Evolutionary conservation across 176 grass and related monocot genomes (phyloP), one percentile per base, ranked within the genome.

Genomic region (Dactylis glomerata): DNA sequence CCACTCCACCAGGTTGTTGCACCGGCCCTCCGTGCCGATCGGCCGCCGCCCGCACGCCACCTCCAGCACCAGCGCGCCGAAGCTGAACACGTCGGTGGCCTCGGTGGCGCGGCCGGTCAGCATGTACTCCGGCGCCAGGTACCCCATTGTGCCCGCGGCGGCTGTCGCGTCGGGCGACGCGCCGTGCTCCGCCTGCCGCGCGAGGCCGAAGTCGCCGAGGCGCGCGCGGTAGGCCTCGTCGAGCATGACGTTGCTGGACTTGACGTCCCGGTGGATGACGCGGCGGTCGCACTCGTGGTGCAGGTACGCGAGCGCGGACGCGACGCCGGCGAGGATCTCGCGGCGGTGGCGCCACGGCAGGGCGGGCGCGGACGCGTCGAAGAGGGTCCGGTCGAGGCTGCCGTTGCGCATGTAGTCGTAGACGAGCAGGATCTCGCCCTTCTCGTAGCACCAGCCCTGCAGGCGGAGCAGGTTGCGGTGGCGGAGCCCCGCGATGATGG

Each of bases 321-420:
- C 96, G 9, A 99, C 91, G 37, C 96, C 96, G 56, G 76, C 36
- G 34, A 99, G 93, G 68, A 96, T 91, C 51, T 92, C 89, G 12
- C 68, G 81, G 30, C 96, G 96, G 83, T 92, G 81, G 7, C 15
- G 84, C 96, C 96, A 99, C 23, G 87, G 86, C 23, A 99, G 79
- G 12, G 72, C 80, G 0, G 89, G 75, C 20, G 87, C 40, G 0
- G 88, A 73, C 2, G 49, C 73, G 68, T 92, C 90, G 85, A 96
- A 96, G 26, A 99, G 86, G 0, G 91, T 90, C 31, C 73, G 83
- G 92, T 99, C 96, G 1, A 99, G 96, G 84, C 96, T 99, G 83
- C 96, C 93, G 77, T 99, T 87, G 73, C 94, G 81, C 96, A 99
- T 99, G 89, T 96, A 99, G 90, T 99, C 93, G 89, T 99, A 99